Base-by-base conservation (phyloP, 148 eudicot genomes). In the Vaccinium myrtillus region DNA sequence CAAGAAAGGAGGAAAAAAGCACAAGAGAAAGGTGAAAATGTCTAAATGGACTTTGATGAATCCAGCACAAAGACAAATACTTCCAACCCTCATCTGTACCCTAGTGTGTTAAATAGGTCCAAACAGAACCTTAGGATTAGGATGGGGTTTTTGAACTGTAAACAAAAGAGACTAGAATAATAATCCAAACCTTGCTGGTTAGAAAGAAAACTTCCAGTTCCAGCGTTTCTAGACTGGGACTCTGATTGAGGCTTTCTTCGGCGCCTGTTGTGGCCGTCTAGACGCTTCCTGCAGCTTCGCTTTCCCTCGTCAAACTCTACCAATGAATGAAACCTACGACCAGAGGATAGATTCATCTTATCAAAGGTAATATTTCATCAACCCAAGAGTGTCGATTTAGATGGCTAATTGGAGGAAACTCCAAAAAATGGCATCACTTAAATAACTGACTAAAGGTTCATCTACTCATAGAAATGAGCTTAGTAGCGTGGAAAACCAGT, bases 201-300 rank as follows among this genome's bases (percentile, higher is more conserved):
- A 77, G 94, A 86, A 75, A 90, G 84, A 67, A 91, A 87, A 48
- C 84, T 87, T 36, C 75, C 87, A 39, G 87, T 81, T 36, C 81
- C 88, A 48, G 87, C 83, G 83, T 87, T 90, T 83, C 86, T 77
- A 2, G 91, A 86, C 46, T 88, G 82, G 67, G 94, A 83, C 23
- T 96, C 98, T 8, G 95, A 91, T 81, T 90, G 98, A 87, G 97
- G 93, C 90, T 93, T 93, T 80, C 95, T 88, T 77, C 95, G 82
- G 27, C 95, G 92, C 5, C 93, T 84, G 86, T 93, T 93, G 83
- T 93, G 95, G n/a, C 92, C 90, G 73, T 91, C 95, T 12, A 93
- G 91, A 69, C 95, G 93, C 80, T 93, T 93, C 74, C 95, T 87
- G 81, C 95, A 93, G 89, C 95, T 93, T 78, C 93, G 88, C 80